Base-by-base conservation (phyloP, 352 stramenopile genomes). In the Globisporangium megalacanthum region DNA sequence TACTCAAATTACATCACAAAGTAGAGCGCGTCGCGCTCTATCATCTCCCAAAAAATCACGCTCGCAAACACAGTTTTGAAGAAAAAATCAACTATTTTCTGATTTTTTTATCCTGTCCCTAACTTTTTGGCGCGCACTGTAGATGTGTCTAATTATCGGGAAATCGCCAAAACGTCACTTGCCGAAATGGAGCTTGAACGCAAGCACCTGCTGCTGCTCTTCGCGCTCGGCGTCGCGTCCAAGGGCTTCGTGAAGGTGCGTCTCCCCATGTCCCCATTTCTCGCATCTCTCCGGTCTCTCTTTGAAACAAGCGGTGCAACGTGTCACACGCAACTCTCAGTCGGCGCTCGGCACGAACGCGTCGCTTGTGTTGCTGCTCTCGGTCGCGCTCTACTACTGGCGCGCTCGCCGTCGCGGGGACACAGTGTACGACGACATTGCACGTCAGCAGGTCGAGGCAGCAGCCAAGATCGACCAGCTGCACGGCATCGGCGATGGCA, bases 181-280 rank as follows among this genome's bases (percentile, higher is more conserved):
- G 33, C 4, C 33, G 8, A 37, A 8, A 73, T 73, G 69, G 64
- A 73, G 60, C 73, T 87, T 56, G 69, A 79, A 52, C 79, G 69
- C 39, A 77, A 83, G 60, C 79, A 89, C 58, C 60, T 91, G 61
- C 66, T 91, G 67, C 75, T 91, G 51, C 75, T 91, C 52, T 87
- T 89, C 60, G 55, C 84, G 45, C 74, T 83, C 54, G 79, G 81
- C 49, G 61, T 89, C 54, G 70, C 83, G 19, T 76, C 79, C 33
- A 77, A 79, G 53, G 70, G 77, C 10, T 60, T 91, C 56, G 69
- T 89, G 50, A 89, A 88, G 79, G 79, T 88, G 49, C 39, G 59
- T 2, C 33, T 37, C 13, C 4, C 10, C 10, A 7, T 0, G 14
- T 4, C n/a, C 0, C 31, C n/a, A n/a, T 9, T 3, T 20, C 14